Evolutionary conservation across 2,329 filamentous ascomycete genomes (phyloP).

Genomic region (Aspergillus persii): DNA sequence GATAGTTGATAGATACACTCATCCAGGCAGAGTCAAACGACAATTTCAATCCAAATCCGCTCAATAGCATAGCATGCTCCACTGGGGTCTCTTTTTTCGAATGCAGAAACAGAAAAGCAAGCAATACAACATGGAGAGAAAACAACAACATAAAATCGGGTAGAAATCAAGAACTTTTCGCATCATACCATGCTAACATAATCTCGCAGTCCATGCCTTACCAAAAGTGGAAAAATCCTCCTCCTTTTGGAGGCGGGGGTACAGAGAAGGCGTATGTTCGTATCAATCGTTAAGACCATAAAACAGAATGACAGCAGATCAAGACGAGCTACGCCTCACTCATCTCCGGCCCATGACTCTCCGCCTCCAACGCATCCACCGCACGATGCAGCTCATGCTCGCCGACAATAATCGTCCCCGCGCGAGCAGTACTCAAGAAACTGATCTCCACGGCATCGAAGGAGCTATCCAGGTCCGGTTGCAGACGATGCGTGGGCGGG

Average conservation of each 20-base stretch:
- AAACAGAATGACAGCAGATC: not conserved
- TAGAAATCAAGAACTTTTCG: not conserved
- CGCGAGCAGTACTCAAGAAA: slow-evolving; percentile 83
- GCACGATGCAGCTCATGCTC: slow-evolving; percentile 72
- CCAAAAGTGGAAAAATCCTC: not conserved
- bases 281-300: not conserved
- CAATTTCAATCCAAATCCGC: too few species aligned
- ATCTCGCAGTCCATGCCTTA: not conserved
- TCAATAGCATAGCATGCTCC: too few species aligned
- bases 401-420: slow-evolving; percentile 83
- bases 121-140: not conserved
- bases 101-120: not conserved
- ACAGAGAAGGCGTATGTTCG: not conserved
- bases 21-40: not conserved
- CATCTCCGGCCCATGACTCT: slow-evolving; percentile 25
- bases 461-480: slow-evolving; percentile 29
- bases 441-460: slow-evolving; percentile 68
- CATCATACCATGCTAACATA: not conserved
- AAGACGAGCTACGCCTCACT: not conserved
- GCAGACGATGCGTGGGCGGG: slow-evolving; percentile 28
- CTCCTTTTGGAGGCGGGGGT: too few species aligned
- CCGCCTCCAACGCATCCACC: slow-evolving; percentile 62
- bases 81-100: not conserved
- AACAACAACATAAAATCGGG: not conserved
- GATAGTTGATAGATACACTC: not conserved